Conservation (phyloP, 345 rosid species). For the Stellera chamaejasme region DNA sequence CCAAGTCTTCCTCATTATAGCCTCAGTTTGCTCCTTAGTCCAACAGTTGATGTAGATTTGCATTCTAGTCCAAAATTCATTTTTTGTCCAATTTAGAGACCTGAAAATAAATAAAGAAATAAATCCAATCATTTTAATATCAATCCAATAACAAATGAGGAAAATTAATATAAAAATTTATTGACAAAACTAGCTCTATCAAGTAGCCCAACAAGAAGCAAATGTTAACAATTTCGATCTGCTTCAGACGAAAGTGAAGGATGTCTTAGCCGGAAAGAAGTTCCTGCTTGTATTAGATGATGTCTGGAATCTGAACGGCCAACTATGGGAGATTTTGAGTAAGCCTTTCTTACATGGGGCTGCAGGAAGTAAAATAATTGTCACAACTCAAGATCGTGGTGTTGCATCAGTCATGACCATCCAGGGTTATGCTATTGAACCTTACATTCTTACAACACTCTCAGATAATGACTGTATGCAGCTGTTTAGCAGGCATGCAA, state of each 20-base stretch:
- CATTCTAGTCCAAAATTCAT: too few relatives aligned
- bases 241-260: neutral
- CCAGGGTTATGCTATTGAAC: neutral
- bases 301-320: neutral
- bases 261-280: neutral
- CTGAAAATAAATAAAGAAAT: too few relatives aligned
- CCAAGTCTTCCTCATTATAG: too few relatives aligned
- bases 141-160: too few relatives aligned
- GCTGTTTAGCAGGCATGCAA: constrained; percentile 16
- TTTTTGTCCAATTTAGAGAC: too few relatives aligned
- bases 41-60: neutral
- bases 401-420: constrained; percentile 14
- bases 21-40: too few relatives aligned
- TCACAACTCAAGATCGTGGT: constrained; percentile 18
- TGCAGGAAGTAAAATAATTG: constrained; percentile 19
- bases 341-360: neutral
- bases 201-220: rapidly evolving
- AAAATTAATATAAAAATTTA: too few relatives aligned
- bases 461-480: constrained; percentile 13
- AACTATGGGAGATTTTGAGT: too few relatives aligned
- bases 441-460: constrained; percentile 2
- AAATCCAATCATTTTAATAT: too few relatives aligned
- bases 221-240: neutral
- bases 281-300: constrained; percentile 7
- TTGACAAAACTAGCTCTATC: too few relatives aligned